Evolutionary conservation across 805 yeast genomes (phyloP), one percentile per base, ranked within the genome.

Genomic region (Schwanniomyces occidentalis): DNA sequence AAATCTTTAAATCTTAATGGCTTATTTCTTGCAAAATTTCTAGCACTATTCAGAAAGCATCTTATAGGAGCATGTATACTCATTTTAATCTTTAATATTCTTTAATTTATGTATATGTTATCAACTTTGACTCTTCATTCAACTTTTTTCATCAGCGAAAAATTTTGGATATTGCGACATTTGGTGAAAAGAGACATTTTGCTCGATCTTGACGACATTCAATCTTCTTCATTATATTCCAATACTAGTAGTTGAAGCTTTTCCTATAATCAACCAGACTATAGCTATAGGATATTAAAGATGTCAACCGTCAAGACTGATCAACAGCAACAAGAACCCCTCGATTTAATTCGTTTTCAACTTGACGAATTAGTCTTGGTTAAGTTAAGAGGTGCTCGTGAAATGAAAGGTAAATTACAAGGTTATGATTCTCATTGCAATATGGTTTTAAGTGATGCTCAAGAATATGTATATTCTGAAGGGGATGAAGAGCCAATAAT

Each of bases 391-490:
- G 98, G 96, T 14, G 91, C 93, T 45, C 76, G 99, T 51, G 96
- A 91, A 56, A 76, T 93, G 64, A 77, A 78, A 18, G 99, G 99
- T 3, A 81, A 78, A 42, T 71, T 93, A 35, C 98, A 90, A 59
- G 95, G 96, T 1, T 91, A 86, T 63, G 99, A 91, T 63, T 85
- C 95, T 30, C 99, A 91, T 63, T 93, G 98, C 64, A 93, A 95
- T 58, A 78, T 93, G 73, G 96, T 93, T 24, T 74, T 93, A 44
- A 88, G 97, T 48, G 95, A 93, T 51, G 96, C 95, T 6, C 76
- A 74, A 35, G 99, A 93, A 56, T 85, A 85, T 2, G 79, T 90
- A 24, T 86, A 76, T 56, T 69, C 70, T 24, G 51, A 80, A 10
- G 74, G 69, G 20, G 80, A 72, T 4, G 76, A 71, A 3, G 49